phyloP scores from a whole-genome alignment of 495 filamentous ascomycete species.

The Annulohypoxylon nitens region DNA sequence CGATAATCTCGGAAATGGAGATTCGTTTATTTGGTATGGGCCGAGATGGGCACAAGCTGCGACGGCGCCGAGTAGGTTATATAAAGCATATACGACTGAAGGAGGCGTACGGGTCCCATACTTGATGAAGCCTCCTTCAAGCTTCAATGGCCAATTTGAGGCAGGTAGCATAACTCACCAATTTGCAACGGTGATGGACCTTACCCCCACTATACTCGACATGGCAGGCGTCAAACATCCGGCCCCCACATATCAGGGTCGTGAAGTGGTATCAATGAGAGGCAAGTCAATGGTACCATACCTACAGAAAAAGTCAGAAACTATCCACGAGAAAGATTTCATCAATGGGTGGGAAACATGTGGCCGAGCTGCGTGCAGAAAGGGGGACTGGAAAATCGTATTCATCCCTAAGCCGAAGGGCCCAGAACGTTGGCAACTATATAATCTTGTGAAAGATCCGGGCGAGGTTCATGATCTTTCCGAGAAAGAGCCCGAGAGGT shows the following conservation, averaged over 20 bases:
- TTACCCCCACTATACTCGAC: constrained; percentile 71
- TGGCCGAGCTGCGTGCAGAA: constrained; percentile 55
- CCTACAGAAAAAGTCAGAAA: constrained; percentile 46
- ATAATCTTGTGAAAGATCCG: constrained; percentile 55
- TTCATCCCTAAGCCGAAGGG: constrained; percentile 53
- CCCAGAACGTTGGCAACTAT: constrained; percentile 54
- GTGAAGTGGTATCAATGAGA: constrained; percentile 70
- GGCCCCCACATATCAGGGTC: constrained; percentile 67
- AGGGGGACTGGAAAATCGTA: constrained; percentile 59
- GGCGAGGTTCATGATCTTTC: constrained; percentile 58
- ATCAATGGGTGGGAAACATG: constrained; percentile 58
- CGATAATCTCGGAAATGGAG: constrained; percentile 71
- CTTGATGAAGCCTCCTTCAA: constrained; percentile 60
- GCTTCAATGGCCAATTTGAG: constrained; percentile 50
- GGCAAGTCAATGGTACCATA: constrained; percentile 59
- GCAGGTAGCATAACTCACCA: constrained; percentile 65
- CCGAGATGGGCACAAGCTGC: constrained; percentile 75
- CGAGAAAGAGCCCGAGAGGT: constrained; percentile 45
- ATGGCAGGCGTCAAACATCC: constrained; percentile 73
- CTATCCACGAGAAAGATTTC: constrained; percentile 57
- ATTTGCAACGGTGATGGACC: constrained; percentile 75
- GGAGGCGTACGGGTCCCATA: constrained; percentile 72
- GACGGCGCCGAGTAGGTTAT: constrained; percentile 72
- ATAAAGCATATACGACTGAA: constrained; percentile 74
- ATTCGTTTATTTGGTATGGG: constrained; percentile 76